Evolutionary conservation across 192 early-diverging fungal genomes (phyloP), one percentile per base, ranked within the genome.

Genomic region (Linnemannia hyalina): DNA sequence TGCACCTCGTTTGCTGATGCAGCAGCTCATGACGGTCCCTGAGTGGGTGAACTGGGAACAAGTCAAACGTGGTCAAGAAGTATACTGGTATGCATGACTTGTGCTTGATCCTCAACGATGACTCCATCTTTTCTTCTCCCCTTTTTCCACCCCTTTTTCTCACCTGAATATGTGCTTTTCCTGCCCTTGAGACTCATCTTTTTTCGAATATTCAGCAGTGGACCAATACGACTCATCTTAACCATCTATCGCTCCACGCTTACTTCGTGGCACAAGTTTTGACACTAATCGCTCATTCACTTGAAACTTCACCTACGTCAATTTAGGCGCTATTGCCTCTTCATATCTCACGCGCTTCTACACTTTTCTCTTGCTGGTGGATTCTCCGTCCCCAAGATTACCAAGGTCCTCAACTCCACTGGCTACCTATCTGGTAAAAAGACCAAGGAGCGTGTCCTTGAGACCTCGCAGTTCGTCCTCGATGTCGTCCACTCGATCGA

Each of bases 11-110:
- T 47, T 68, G n/a, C 81, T 82, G 23, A 52, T 81, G 75, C 42
- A 82, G 10, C 75, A 88, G 32, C 16, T 82, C 46, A 88, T 68
- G 71, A 68, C 68, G 0, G 81, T 88, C 6, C 85, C 85, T 55
- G 85, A 88, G 6, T 88, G 85, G 85, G 71, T 88, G 4, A 73
- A 88, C 11, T 77, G 74, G 80, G 54, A 74, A 6, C 75, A 78
- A 13, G 70, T 88, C 3, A 49, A 70, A n/a, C 68, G 85, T 7
- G 85, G 85, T 0, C 85, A 88, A 75, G 60, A 77, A 15, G 85
- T 88, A 0, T 82, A 57, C 32, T 70, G 76, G 85, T 84, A 68
- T 69, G 72, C 44, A 46, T 13, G 10, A 0, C 3, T 46, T 15
- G 44, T 46, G 10, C 11, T 46, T 2, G 44, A 46, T 13, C 44